Percentiles rank a stretch among this genome's conserved stretches.
These are phyloP conservation scores for Auriscalpium microsporum DNA, from an alignment of 768 basidiomycete genomes.

Conservation along the genomic window DNA sequence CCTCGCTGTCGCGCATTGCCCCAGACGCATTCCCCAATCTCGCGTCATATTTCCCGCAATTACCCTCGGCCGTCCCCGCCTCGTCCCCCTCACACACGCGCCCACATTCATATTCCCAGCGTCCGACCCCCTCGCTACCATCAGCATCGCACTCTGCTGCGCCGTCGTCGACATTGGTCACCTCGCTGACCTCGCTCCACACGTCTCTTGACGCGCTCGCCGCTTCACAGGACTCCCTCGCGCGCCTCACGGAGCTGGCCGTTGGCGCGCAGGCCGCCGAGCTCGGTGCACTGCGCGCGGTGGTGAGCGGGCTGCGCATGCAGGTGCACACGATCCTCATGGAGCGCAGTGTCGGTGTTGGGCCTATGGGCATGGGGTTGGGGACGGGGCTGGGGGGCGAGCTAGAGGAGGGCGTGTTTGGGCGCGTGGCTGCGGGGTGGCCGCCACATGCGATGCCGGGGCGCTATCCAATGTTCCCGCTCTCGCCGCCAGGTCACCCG, in stretches of 20 bases:
- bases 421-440: too few relatives aligned
- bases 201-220: slow-evolving; percentile 6
- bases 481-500: too few relatives aligned
- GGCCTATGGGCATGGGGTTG: too few relatives aligned
- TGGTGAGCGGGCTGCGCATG: slow-evolving; percentile 12
- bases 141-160: background rate
- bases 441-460: too few relatives aligned
- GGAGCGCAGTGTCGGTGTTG: slow-evolving; percentile 5
- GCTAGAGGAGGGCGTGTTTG: too few relatives aligned
- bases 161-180: background rate
- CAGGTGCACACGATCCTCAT: slow-evolving; percentile 14
- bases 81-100: background rate
- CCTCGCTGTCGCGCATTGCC: background rate
- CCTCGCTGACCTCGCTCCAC: slow-evolving; percentile 4
- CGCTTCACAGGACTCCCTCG: slow-evolving; percentile 9
- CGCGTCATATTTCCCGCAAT: slow-evolving; percentile 12
- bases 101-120: background rate
- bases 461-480: too few relatives aligned
- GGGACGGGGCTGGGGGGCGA: too few relatives aligned
- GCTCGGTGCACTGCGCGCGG: slow-evolving; percentile 12
- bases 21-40: slow-evolving; percentile 1
- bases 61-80: background rate
- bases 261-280: slow-evolving; percentile 11
- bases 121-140: background rate
- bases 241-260: slow-evolving; percentile 8